Conservation (phyloP, 129 eudicot genomes). For the Solidago caesia region DNA sequence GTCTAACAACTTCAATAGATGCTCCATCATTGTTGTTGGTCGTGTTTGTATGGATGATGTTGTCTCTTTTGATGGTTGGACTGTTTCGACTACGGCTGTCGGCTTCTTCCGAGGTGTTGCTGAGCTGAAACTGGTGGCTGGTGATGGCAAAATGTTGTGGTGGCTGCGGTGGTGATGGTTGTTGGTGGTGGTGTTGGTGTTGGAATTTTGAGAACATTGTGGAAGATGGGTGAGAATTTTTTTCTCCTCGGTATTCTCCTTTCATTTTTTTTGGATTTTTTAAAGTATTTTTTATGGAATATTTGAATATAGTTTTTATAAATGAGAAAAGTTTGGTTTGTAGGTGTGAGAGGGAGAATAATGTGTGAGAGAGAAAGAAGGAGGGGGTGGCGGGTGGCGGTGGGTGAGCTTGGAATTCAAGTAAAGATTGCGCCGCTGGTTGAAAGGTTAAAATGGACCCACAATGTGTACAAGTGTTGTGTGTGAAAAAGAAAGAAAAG, state of each 20-base stretch:
- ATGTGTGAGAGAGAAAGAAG: conserved; percentile 23
- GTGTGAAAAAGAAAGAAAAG: conserved; percentile 15
- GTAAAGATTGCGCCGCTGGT: conserved; percentile 61
- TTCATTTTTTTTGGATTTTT: conserved; percentile 34
- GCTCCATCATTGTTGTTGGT: conserved; percentile 49
- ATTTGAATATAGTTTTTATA: not conserved
- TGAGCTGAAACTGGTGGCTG: conserved; percentile 28
- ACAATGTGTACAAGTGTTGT: conserved; percentile 11
- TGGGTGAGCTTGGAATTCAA: conserved; percentile 65
- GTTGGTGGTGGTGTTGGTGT: conserved; percentile 31
- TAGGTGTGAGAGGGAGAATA: not conserved
- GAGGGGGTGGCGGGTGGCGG: not conserved
- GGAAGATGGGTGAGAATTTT: conserved; percentile 33
- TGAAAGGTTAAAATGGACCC: conserved; percentile 36
- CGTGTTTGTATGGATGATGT: conserved; percentile 4
- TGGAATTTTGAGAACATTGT: conserved; percentile 56
- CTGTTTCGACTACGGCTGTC: conserved; percentile 39
- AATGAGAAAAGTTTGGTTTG: not conserved
- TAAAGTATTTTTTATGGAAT: not conserved
- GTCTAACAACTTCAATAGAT: conserved; percentile 53
- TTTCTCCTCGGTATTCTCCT: conserved; percentile 45
- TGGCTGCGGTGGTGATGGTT: conserved; percentile 21
- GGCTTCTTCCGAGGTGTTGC: conserved; percentile 48
- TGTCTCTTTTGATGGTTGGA: conserved; percentile 18
- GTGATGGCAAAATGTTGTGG: conserved; percentile 23